Evolutionary conservation across 495 filamentous ascomycete genomes (phyloP).

Genomic region (Daldinia loculata): DNA sequence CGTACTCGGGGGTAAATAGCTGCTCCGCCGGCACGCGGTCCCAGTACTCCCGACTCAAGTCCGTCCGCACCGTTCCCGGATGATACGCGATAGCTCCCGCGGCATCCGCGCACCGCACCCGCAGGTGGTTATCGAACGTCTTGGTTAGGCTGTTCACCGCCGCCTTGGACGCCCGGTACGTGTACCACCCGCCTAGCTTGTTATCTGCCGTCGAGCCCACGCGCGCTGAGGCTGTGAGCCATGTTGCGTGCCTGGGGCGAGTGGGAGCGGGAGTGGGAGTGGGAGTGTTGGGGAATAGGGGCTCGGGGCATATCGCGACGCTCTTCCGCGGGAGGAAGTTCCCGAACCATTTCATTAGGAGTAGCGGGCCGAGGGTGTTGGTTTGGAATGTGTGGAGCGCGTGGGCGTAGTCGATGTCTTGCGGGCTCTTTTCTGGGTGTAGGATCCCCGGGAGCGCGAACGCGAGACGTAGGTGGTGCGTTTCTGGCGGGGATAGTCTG

Average conservation of each 20-base stretch:
- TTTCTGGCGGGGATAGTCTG: slow-evolving; percentile 56
- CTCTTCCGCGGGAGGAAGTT: slow-evolving; percentile 68
- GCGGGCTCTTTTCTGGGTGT: slow-evolving; percentile 75
- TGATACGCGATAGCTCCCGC: slow-evolving; percentile 73
- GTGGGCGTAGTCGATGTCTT: slow-evolving; percentile 63
- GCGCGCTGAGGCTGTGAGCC: slow-evolving; percentile 76
- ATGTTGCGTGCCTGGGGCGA: slow-evolving; percentile 57
- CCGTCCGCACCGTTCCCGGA: slow-evolving; percentile 83
- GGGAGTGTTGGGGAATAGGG: not conserved
- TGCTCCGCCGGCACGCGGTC: slow-evolving; percentile 63
- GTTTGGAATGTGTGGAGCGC: slow-evolving; percentile 70
- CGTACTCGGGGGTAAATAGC: slow-evolving; percentile 69
- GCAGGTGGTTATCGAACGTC: slow-evolving; percentile 75
- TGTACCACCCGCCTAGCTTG: slow-evolving; percentile 74
- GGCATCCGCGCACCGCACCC: slow-evolving; percentile 60
- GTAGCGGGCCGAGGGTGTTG: slow-evolving; percentile 76
- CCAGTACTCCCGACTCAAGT: slow-evolving; percentile 78
- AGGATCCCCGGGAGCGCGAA: slow-evolving; percentile 78
- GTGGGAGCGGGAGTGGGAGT: no score
- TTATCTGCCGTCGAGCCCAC: slow-evolving; percentile 81
- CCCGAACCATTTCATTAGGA: slow-evolving; percentile 78
- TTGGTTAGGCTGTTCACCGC: slow-evolving; percentile 74
- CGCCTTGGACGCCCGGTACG: slow-evolving; percentile 77
- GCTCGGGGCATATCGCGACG: slow-evolving; percentile 18
- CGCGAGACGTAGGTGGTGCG: slow-evolving; percentile 70